phyloP scores from a whole-genome alignment of 148 eudicot genomes.

The Chenopodium suecicum region DNA sequence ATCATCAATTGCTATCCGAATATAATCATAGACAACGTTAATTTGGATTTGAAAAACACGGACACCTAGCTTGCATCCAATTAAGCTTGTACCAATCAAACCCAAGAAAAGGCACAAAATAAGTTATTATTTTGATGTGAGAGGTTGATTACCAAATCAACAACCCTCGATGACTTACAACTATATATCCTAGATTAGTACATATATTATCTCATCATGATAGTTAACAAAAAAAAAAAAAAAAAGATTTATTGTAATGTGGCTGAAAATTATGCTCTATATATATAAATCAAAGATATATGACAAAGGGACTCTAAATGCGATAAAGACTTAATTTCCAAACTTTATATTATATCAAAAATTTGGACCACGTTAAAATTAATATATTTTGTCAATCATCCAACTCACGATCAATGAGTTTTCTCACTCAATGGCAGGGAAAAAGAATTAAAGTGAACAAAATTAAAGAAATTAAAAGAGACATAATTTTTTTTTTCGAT shows the following conservation, averaged over 20 bases:
- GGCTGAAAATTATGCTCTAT: not conserved
- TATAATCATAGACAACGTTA: no score
- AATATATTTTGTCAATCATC: slow-evolving; percentile 10
- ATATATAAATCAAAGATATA: not conserved
- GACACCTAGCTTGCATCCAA: no score
- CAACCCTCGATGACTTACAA: not conserved
- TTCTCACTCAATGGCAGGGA: slow-evolving; percentile 2
- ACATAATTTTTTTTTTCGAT: not conserved
- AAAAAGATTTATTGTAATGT: not conserved
- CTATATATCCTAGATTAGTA: no score
- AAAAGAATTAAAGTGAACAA: not conserved
- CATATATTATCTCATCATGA: no score
- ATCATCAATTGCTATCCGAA: no score
- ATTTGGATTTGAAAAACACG: not conserved
- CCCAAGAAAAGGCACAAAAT: not conserved
- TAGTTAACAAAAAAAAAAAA: no score
- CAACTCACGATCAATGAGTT: not conserved
- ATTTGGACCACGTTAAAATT: slow-evolving; percentile 16
- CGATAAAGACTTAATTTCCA: not conserved
- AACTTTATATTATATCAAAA: not conserved
- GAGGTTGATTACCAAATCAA: not conserved
- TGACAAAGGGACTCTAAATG: not conserved
- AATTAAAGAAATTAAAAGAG: not conserved
- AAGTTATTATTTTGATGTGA: not conserved
- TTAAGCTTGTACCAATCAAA: not conserved